These are phyloP conservation scores for Penicillium concentricum DNA, from an alignment of 2,329 filamentous ascomycete genomes.

Conservation along the genomic window DNA sequence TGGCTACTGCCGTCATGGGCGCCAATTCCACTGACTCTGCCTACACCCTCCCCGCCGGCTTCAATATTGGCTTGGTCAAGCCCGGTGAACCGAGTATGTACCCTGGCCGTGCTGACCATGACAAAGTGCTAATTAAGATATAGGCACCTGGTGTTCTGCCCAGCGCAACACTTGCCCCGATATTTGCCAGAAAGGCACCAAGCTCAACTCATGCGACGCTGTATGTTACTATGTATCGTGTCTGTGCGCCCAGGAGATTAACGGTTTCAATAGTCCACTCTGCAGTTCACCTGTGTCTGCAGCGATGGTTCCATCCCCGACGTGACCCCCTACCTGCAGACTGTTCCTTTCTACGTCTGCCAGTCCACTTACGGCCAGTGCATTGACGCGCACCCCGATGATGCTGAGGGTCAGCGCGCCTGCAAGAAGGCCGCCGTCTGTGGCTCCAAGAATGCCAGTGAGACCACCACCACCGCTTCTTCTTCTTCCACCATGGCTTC, in stretches of 20 bases:
- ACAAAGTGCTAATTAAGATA: not conserved
- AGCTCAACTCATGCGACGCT: slow-evolving; percentile 55
- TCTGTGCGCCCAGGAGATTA: not conserved
- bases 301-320: slow-evolving; percentile 55
- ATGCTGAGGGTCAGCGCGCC: slow-evolving; percentile 45
- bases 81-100: slow-evolving; percentile 33
- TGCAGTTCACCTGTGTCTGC: slow-evolving; percentile 60
- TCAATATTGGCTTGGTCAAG: slow-evolving; percentile 45
- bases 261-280: slow-evolving; percentile 29
- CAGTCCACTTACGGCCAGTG: slow-evolving; percentile 52
- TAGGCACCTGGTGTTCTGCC: slow-evolving; percentile 58
- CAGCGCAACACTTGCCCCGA: slow-evolving; percentile 60
- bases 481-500: slow-evolving; percentile 22
- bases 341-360: slow-evolving; percentile 62
- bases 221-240: slow-evolving; percentile 45
- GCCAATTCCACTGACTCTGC: slow-evolving; percentile 42
- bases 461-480: slow-evolving; percentile 26
- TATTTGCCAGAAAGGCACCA: slow-evolving; percentile 55
- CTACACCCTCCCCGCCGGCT: slow-evolving; percentile 39
- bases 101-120: not conserved
- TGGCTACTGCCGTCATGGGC: slow-evolving; percentile 45
- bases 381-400: slow-evolving; percentile 46
- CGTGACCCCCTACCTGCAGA: slow-evolving; percentile 56
- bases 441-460: slow-evolving; percentile 50
- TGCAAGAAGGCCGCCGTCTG: slow-evolving; percentile 54